Evolutionary conservation across 164 flowering plant species (phyloP), one percentile per base, ranked within the genome.

Genomic region (Macadamia integrifolia): DNA sequence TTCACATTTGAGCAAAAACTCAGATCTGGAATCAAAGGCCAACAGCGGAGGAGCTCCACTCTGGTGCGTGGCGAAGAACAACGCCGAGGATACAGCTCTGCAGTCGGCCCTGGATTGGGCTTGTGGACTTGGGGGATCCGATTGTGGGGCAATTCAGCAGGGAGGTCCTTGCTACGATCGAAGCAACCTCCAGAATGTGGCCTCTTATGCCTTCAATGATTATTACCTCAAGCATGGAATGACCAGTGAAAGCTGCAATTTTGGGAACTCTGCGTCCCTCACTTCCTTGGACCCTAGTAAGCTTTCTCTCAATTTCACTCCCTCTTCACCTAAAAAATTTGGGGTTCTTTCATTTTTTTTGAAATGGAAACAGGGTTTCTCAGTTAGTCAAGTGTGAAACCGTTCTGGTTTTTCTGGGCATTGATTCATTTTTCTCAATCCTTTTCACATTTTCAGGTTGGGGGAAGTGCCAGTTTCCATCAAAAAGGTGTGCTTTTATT

Each of bases 51-150:
- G 62, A 67, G 64, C 76, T 56, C 63, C 83, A 71, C 81, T 90
- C 2, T 92, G 98, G 96, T 92, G 98, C 74, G 94, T 92, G 66
- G 98, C 92, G 13, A 88, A 87, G 85, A 92, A 92, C 87, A 92
- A 92, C 80, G 98, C 95, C 7, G 87, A 83, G 32, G 93, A 92
- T 68, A 15, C 82, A 6, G 72, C 88, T 15, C 78, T 92, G 52
- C 92, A 87, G 75, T 15, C 71, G 53, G 90, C 97, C 9, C 64
- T 92, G 52, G 86, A 88, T 64, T 92, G 98, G 98, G 91, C 94
- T 0, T 92, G 98, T 65, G 91, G 96, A 3, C 69, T 81, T 3
- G 97, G 97, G 0, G 89, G 88, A 0, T 80, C 93, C 28, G 79
- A 89, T 62, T 92, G 98, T 72, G 60, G 75, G 18, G 82, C 88